Evolutionary conservation across 2,329 filamentous ascomycete genomes (phyloP).

Genomic region (Aspergillus calidoustus): DNA sequence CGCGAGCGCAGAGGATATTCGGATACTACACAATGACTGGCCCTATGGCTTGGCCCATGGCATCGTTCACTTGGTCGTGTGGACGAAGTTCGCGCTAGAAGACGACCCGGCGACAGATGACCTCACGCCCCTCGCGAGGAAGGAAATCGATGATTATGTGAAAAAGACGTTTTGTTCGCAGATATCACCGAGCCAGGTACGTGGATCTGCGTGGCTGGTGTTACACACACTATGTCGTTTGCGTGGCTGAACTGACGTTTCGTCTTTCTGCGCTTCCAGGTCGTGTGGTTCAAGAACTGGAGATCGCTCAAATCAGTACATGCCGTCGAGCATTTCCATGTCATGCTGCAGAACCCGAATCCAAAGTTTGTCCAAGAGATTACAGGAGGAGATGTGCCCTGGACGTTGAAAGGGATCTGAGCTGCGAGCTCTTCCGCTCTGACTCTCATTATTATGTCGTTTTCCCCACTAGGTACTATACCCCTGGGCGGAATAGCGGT

Average conservation of each 20-base stretch:
- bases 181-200: slow-evolving; percentile 49
- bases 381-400: slow-evolving; percentile 74
- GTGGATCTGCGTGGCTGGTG: slow-evolving; percentile 16
- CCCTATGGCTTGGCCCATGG: slow-evolving; percentile 81
- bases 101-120: slow-evolving; percentile 70
- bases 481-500: slow-evolving; percentile 9
- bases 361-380: slow-evolving; percentile 69
- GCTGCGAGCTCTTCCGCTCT: background rate
- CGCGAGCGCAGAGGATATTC: slow-evolving; percentile 60
- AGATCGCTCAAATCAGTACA: slow-evolving; percentile 80
- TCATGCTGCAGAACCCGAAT: slow-evolving; percentile 83
- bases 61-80: slow-evolving; percentile 86
- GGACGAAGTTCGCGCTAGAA: slow-evolving; percentile 84
- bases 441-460: background rate
- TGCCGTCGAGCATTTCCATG: slow-evolving; percentile 90
- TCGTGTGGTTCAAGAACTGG: slow-evolving; percentile 96
- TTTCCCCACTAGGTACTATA: slow-evolving; percentile 1
- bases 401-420: slow-evolving; percentile 53
- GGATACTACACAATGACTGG: slow-evolving; percentile 88
- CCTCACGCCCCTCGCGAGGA: slow-evolving; percentile 66
- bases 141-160: slow-evolving; percentile 73
- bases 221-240: background rate
- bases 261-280: slow-evolving; percentile 45
- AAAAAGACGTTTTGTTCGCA: slow-evolving; percentile 64
- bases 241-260: background rate